Conservation (phyloP, 2,329 filamentous ascomycete genomes). For the Paracoccidioides lutzii region DNA sequence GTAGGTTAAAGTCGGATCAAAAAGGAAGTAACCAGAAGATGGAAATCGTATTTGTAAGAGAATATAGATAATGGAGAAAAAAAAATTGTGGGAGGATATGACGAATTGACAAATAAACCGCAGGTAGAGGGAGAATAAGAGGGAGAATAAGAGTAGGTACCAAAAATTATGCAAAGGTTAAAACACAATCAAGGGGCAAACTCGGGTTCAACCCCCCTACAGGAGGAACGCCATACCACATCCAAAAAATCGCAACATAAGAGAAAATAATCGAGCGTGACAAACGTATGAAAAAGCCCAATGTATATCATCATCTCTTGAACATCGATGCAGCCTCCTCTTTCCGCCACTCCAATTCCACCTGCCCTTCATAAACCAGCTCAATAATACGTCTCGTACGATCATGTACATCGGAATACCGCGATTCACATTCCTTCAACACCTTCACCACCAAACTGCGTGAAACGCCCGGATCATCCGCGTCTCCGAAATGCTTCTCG, state of each 20-base stretch:
- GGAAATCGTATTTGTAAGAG: background rate
- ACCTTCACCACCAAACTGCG: conserved; percentile 47
- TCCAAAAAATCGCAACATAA: background rate
- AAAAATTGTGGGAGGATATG: background rate
- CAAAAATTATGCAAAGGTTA: background rate
- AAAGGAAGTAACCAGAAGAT: background rate
- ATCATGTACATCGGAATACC: conserved; percentile 43
- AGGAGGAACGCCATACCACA: background rate
- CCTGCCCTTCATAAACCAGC: conserved; percentile 32
- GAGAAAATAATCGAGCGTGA: background rate
- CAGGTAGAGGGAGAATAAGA: background rate
- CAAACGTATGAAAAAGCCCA: background rate
- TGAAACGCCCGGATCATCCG: conserved; percentile 58
- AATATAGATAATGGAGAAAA: background rate
- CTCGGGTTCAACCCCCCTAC: background rate
- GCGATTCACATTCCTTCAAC: conserved; percentile 45
- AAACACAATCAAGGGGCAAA: background rate
- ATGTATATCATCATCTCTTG: conserved; percentile 19
- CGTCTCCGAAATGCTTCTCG: conserved; percentile 93
- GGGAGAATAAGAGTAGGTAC: background rate
- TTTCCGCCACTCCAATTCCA: conserved; percentile 37
- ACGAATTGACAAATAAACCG: background rate
- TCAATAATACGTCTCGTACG: conserved; percentile 34
- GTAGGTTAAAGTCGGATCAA: background rate
- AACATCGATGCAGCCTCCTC: conserved; percentile 34